A percentile compares a stretch with the other conserved stretches of the same genome.
These are phyloP conservation scores for Mrakia frigida DNA, from an alignment of 768 basidiomycete species.

Conservation along the genomic window DNA sequence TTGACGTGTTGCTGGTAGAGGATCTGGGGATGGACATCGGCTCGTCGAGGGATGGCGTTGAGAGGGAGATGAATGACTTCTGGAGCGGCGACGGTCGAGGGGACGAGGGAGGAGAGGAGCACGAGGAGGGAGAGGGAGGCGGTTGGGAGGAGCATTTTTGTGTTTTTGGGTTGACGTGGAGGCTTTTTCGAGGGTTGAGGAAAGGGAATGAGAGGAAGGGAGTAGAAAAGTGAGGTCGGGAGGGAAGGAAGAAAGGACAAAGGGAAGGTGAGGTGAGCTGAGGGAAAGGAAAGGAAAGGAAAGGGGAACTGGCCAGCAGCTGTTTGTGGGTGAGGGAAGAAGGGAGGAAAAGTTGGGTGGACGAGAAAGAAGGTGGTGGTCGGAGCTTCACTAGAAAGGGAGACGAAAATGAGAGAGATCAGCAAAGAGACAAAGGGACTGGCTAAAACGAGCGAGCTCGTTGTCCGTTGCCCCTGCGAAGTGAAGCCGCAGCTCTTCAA, in stretches of 20 bases:
- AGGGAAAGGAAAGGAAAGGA: not conserved
- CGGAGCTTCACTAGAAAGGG: not conserved
- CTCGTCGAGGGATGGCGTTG: not conserved
- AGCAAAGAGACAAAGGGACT: too few species aligned
- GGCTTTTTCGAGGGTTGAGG: not conserved
- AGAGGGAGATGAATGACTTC: slow-evolving; percentile 14
- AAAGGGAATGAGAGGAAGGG: not conserved
- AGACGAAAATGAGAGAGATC: not conserved
- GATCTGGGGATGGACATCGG: slow-evolving; percentile 31
- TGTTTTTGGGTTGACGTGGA: not conserved
- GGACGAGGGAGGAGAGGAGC: not conserved
- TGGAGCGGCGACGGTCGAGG: not conserved
- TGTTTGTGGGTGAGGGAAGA: not conserved
- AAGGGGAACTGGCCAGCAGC: not conserved
- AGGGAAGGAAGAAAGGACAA: too few species aligned
- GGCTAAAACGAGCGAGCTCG: too few species aligned
- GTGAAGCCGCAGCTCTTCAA: too few species aligned
- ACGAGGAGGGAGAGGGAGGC: not conserved
- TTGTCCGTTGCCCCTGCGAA: too few species aligned
- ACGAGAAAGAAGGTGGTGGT: not conserved
- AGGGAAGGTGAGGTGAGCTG: not conserved
- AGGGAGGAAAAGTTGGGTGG: not conserved
- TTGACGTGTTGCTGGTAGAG: slow-evolving; percentile 52
- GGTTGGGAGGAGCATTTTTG: not conserved
- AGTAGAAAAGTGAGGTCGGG: not conserved